Evolutionary conservation across 352 stramenopile species (phyloP).

Genomic region (Peronospora tabacina): DNA sequence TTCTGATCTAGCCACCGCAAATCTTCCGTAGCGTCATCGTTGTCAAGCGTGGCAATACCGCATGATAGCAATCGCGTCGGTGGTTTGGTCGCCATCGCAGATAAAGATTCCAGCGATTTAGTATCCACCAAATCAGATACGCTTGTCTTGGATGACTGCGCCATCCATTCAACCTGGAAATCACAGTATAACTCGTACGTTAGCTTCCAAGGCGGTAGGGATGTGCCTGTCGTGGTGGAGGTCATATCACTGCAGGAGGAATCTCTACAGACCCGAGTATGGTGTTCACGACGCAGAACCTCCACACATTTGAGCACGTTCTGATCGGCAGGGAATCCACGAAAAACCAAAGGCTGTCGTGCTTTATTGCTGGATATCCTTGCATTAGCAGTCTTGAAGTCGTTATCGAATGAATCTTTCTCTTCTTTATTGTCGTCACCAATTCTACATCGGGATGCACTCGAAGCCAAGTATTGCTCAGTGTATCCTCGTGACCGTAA

Average conservation of each 20-base stretch:
- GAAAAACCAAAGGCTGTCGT: conserved; percentile 23
- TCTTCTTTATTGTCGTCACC: conserved; percentile 26
- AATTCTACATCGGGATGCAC: conserved; percentile 11
- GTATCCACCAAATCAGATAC: neutral
- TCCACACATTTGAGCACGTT: conserved; percentile 75
- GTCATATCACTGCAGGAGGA: conserved; percentile 1
- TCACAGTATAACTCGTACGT: conserved; percentile 70
- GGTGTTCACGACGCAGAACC: conserved; percentile 33
- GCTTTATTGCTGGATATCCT: conserved; percentile 8
- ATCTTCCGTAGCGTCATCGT: conserved; percentile 12
- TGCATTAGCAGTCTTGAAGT: conserved; percentile 1
- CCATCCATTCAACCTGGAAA: conserved; percentile 54
- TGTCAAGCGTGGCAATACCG: conserved; percentile 21
- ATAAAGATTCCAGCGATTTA: conserved; percentile 14
- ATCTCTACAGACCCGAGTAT: conserved; percentile 1
- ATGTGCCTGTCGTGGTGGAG: conserved; percentile 5
- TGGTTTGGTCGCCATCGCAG: conserved; percentile 10
- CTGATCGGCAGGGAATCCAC: conserved; percentile 52
- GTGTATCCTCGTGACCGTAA: conserved; percentile 39
- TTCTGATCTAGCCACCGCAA: conserved; percentile 23
- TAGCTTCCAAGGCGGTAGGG: conserved; percentile 61
- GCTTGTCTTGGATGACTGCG: conserved; percentile 7
- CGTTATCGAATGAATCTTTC: conserved; percentile 3
- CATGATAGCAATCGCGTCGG: conserved; percentile 12
- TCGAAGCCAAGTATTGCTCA: conserved; percentile 22